Evolutionary conservation across 169 alveolate species (phyloP).

Genomic region (Amoebophrya sp.): DNA sequence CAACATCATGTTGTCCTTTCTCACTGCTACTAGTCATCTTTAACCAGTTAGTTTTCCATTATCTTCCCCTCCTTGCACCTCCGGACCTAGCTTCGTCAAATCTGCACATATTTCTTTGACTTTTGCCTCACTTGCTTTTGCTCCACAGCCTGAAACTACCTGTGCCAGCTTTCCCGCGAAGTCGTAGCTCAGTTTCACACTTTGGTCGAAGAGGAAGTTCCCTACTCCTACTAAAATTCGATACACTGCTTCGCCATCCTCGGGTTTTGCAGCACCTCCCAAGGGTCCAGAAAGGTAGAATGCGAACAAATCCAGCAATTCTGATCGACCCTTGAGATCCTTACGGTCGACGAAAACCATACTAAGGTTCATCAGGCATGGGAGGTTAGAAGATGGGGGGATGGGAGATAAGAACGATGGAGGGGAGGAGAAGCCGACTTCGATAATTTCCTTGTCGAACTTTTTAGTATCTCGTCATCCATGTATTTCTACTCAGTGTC

Average conservation of each 20-base stretch:
- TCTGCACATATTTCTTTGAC: neutral
- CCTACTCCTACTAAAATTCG: neutral
- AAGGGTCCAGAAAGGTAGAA: neutral
- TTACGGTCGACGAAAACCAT: neutral
- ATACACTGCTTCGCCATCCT: neutral
- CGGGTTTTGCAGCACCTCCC: neutral
- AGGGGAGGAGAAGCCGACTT: too few relatives aligned
- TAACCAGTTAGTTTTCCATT: neutral
- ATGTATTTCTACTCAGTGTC: too few relatives aligned
- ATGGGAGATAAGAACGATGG: too few relatives aligned
- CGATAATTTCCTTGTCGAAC: too few relatives aligned
- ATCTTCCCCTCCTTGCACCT: neutral
- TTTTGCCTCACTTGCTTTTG: neutral
- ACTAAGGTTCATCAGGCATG: neutral
- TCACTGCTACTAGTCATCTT: too few relatives aligned
- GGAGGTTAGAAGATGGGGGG: too few relatives aligned
- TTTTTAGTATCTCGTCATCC: too few relatives aligned
- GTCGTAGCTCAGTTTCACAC: neutral
- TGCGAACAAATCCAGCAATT: neutral
- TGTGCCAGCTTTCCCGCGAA: neutral
- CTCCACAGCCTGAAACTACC: neutral
- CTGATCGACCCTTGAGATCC: neutral
- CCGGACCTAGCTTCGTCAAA: neutral
- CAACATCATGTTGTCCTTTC: too few relatives aligned
- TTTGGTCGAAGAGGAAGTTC: neutral